phyloP scores from a whole-genome alignment of 2,329 filamentous ascomycete species.

The Alternaria gansuensis region DNA sequence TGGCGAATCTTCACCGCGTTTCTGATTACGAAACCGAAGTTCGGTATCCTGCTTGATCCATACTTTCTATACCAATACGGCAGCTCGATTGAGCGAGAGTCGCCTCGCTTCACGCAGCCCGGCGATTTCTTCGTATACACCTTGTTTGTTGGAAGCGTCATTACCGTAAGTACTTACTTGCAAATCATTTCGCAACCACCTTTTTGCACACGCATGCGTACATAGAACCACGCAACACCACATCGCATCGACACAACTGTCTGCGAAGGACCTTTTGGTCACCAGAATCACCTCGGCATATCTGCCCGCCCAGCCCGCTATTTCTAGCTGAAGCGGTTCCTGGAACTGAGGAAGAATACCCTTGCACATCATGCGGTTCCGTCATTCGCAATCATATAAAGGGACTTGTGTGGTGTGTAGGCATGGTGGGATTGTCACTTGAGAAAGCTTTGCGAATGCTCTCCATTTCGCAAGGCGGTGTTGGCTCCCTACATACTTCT shows the following conservation, averaged over 20 bases:
- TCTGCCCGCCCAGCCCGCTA: constrained; percentile 61
- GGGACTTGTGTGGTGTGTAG: constrained; percentile 58
- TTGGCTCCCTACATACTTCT: constrained; percentile 69
- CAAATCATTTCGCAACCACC: background rate
- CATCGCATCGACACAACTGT: constrained; percentile 33
- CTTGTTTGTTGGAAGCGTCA: constrained; percentile 73
- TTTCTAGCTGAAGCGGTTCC: constrained; percentile 64
- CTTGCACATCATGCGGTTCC: constrained; percentile 59
- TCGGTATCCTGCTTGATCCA: constrained; percentile 74
- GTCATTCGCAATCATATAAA: constrained; percentile 62
- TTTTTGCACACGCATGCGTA: constrained; percentile 39
- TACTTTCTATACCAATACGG: constrained; percentile 83
- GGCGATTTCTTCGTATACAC: constrained; percentile 85
- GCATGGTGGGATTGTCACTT: constrained; percentile 63
- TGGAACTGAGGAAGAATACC: constrained; percentile 64
- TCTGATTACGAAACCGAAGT: constrained; percentile 63
- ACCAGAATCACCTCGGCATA: constrained; percentile 64
- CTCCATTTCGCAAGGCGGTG: constrained; percentile 65
- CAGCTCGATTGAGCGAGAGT: constrained; percentile 75
- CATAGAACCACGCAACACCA: constrained; percentile 10
- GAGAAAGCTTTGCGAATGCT: constrained; percentile 64
- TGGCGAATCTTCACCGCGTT: constrained; percentile 69
- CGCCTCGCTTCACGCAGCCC: constrained; percentile 74
- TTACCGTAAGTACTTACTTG: constrained; percentile 73
- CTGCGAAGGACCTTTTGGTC: constrained; percentile 30